These are phyloP conservation scores for Diversispora epigaea DNA, from an alignment of 192 early-diverging fungal species.

Conservation along the genomic window DNA sequence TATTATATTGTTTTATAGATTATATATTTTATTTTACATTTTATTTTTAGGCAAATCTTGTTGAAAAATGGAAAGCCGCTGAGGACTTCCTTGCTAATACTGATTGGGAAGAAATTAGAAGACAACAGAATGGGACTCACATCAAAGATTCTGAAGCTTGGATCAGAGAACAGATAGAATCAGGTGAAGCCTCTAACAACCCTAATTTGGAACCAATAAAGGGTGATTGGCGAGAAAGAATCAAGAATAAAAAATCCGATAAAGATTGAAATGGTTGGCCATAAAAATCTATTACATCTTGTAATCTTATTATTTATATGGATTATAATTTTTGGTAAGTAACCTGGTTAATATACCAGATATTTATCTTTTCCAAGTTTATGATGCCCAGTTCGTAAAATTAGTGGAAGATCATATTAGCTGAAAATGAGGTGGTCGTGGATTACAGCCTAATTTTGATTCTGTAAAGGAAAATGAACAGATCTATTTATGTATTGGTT, in stretches of 20 bases:
- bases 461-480: too few species aligned
- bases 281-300: not conserved
- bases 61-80: conserved; percentile 20
- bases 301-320: too few species aligned
- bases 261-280: not conserved
- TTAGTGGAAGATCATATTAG: too few species aligned
- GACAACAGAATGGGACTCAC: not conserved
- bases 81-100: conserved; percentile 18
- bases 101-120: conserved; percentile 10
- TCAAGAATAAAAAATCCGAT: conserved; percentile 10
- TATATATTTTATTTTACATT: too few species aligned
- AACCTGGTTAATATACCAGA: too few species aligned
- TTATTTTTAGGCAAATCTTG: conserved; percentile 4
- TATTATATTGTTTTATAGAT: too few species aligned
- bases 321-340: too few species aligned
- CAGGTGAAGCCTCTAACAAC: conserved; percentile 14
- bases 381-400: too few species aligned
- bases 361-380: too few species aligned
- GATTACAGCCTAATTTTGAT: too few species aligned
- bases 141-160: conserved; percentile 8
- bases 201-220: conserved; percentile 24
- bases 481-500: too few species aligned
- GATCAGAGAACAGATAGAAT: conserved; percentile 23
- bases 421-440: too few species aligned
- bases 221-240: conserved; percentile 18